These are phyloP conservation scores for Porogramme epimiltina DNA, from an alignment of 1,284 basidiomycete genomes.

Conservation along the genomic window DNA sequence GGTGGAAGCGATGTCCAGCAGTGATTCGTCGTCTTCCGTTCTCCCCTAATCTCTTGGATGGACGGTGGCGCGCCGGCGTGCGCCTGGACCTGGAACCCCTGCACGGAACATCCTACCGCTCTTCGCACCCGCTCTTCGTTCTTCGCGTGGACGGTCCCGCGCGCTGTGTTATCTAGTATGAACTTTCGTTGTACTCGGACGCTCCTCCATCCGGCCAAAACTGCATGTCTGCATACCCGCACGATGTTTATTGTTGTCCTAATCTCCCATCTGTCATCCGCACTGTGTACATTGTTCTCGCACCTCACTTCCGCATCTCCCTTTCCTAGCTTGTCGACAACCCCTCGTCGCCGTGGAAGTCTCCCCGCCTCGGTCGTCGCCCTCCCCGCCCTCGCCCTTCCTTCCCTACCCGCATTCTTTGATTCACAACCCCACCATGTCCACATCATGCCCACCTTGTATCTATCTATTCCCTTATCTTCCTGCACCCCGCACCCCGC, in stretches of 20 bases:
- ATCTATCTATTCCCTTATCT: constrained; percentile 15
- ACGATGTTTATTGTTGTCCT: constrained; percentile 25
- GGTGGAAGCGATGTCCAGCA: not conserved
- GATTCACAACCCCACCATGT: constrained; percentile 4
- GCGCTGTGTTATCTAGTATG: constrained; percentile 19
- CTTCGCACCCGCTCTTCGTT: constrained; percentile 7
- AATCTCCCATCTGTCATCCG: constrained; percentile 5
- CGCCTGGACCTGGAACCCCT: constrained; percentile 8
- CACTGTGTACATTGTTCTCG: constrained; percentile 11
- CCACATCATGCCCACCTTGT: constrained; percentile 11
- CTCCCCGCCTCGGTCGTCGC: not conserved
- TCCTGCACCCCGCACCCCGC: not conserved
- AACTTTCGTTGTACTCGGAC: constrained; percentile 18
- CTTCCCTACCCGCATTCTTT: constrained; percentile 5
- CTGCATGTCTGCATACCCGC: constrained; percentile 19
- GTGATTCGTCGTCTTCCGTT: not conserved
- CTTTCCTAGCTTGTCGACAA: constrained; percentile 5
- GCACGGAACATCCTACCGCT: constrained; percentile 9
- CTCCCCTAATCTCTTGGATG: not conserved
- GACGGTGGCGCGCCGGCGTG: not conserved
- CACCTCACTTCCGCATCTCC: constrained; percentile 3
- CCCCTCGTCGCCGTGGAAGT: constrained; percentile 2
- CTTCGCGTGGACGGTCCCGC: constrained; percentile 5
- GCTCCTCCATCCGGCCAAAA: constrained; percentile 17
- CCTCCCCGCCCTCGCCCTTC: constrained; percentile 1